Evolutionary conservation across 1,284 basidiomycete genomes (phyloP).

Genomic region (Bjerkandera adusta): DNA sequence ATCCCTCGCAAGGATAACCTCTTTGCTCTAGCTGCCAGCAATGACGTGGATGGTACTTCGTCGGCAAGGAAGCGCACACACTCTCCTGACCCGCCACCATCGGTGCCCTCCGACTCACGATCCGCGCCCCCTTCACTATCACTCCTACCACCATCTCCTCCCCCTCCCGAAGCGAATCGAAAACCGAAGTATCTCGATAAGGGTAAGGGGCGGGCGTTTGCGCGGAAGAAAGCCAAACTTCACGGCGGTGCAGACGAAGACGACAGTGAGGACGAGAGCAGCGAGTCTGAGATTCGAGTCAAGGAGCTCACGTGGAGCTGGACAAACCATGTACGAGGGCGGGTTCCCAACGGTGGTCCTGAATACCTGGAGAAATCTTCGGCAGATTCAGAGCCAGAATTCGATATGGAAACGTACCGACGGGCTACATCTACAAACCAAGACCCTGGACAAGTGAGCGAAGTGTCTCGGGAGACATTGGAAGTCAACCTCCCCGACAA

Average conservation of each 20-base stretch:
- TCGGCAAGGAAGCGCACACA: neutral
- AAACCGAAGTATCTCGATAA: conserved; percentile 31
- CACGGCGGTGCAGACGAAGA: conserved; percentile 33
- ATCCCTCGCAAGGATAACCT: conserved; percentile 31
- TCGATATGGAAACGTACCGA: conserved; percentile 20
- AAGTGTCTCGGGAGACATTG: conserved; percentile 34
- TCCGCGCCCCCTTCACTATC: conserved; percentile 6
- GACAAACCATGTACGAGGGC: conserved; percentile 4
- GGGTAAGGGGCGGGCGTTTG: conserved; percentile 36
- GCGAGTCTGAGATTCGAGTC: conserved; percentile 29
- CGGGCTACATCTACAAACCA: conserved; percentile 7
- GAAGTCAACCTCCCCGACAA: conserved; percentile 65
- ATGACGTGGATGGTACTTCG: neutral
- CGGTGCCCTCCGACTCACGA: neutral
- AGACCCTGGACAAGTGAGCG: conserved; percentile 9
- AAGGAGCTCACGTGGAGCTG: conserved; percentile 31
- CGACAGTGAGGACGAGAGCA: conserved; percentile 36
- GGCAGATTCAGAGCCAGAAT: conserved; percentile 28
- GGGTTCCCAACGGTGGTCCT: neutral
- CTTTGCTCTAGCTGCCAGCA: conserved; percentile 21
- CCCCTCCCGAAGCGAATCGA: conserved; percentile 36
- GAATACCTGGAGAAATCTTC: neutral
- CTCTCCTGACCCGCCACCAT: conserved; percentile 1
- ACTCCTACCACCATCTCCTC: conserved; percentile 63
- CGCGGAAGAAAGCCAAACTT: conserved; percentile 41